Evolutionary conservation across 1,284 basidiomycete genomes (phyloP).

Genomic region (Ustilago vetiveriae): DNA sequence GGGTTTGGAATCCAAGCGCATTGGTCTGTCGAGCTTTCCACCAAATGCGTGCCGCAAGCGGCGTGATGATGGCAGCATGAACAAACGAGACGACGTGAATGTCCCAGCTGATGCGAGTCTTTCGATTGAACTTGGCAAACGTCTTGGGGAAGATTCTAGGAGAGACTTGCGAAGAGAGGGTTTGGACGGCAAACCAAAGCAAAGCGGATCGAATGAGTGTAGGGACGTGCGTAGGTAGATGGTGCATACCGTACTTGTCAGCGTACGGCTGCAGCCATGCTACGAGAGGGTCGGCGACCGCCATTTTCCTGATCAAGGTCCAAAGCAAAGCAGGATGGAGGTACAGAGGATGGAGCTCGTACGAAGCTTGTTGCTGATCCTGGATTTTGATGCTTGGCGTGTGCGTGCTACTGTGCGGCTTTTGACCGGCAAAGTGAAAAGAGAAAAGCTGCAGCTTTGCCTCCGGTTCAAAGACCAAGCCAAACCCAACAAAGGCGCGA

Average conservation of each 20-base stretch:
- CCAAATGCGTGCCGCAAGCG: constrained; percentile 53
- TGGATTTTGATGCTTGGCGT: constrained; percentile 1
- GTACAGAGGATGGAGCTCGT: not conserved
- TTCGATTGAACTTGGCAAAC: constrained; percentile 55
- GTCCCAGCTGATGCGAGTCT: constrained; percentile 66
- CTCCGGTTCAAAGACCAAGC: too few relatives aligned
- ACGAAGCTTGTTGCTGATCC: not conserved
- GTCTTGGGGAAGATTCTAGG: constrained; percentile 61
- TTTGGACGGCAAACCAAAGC: constrained; percentile 64
- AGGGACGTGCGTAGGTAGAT: constrained; percentile 57
- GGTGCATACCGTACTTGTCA: constrained; percentile 50
- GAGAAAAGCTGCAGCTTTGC: too few relatives aligned
- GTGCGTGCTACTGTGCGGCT: constrained; percentile 1
- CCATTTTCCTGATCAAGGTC: constrained; percentile 7
- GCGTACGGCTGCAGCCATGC: constrained; percentile 54
- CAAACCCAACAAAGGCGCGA: too few relatives aligned
- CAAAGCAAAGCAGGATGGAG: not conserved
- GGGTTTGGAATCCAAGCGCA: constrained; percentile 30
- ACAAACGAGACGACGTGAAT: constrained; percentile 66
- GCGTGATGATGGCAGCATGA: constrained; percentile 58
- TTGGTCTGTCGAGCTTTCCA: constrained; percentile 47
- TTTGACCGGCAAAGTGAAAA: too few relatives aligned
- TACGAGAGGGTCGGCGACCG: constrained; percentile 19
- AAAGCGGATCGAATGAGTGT: constrained; percentile 58
- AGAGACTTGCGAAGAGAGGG: constrained; percentile 56